A percentile compares a stretch with the other conserved stretches of the same genome.
Conservation (phyloP, 371 early-diverging fungal species). For the Rhizopus sp. region DNA sequence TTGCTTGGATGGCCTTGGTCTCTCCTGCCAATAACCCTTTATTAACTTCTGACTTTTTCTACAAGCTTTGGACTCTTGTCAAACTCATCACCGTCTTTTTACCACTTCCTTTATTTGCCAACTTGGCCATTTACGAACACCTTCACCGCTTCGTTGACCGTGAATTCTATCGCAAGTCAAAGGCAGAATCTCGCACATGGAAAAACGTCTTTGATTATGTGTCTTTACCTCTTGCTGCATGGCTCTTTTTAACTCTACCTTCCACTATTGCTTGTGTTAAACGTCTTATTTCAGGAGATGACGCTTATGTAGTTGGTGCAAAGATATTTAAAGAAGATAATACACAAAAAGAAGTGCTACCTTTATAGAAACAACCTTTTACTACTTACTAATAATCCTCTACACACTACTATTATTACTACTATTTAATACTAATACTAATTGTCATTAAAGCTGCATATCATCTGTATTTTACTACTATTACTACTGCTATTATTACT, state of each 20-base stretch:
- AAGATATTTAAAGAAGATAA: constrained; percentile 42
- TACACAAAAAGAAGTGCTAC: background rate
- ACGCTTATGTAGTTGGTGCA: constrained; percentile 54
- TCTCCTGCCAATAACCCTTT: constrained; percentile 47
- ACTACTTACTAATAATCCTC: too few relatives aligned
- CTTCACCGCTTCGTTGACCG: constrained; percentile 51
- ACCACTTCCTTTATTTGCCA: constrained; percentile 56
- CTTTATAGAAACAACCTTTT: background rate
- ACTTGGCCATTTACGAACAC: constrained; percentile 52
- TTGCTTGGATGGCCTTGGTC: constrained; percentile 34
- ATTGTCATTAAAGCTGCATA: too few relatives aligned
- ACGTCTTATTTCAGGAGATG: constrained; percentile 43
- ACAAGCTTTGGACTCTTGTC: constrained; percentile 49
- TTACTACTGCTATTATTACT: too few relatives aligned
- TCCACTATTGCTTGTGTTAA: constrained; percentile 56
- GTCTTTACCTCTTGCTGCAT: constrained; percentile 53
- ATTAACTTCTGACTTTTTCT: constrained; percentile 48
- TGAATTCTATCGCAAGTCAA: constrained; percentile 44
- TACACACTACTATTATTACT: background rate
- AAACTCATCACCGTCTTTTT: constrained; percentile 52
- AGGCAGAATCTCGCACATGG: constrained; percentile 51
- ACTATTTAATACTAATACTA: background rate
- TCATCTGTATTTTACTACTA: too few relatives aligned
- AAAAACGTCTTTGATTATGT: constrained; percentile 49
- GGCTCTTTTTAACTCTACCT: constrained; percentile 58